Evolutionary conservation across 2,329 filamentous ascomycete genomes (phyloP).

Genomic region (Orbilia blumenaviensis): DNA sequence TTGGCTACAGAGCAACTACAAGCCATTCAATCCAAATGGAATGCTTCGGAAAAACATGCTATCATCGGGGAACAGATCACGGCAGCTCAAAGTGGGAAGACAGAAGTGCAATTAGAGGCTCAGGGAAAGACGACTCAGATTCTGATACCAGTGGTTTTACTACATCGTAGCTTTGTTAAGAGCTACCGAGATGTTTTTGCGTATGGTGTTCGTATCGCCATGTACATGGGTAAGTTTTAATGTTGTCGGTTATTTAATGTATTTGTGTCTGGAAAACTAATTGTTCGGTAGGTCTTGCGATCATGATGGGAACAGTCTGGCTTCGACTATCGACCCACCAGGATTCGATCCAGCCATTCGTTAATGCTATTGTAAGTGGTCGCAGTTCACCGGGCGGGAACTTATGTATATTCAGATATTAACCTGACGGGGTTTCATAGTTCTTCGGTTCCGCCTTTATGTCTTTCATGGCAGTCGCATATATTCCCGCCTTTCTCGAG

Average conservation of each 20-base stretch:
- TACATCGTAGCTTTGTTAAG: constrained; percentile 84
- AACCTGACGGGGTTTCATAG: constrained; percentile 54
- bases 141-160: constrained; percentile 69
- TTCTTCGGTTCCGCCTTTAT: constrained; percentile 79
- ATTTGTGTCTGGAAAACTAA: constrained; percentile 38
- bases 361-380: constrained; percentile 72
- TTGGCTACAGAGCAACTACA: constrained; percentile 62
- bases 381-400: background rate
- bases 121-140: constrained; percentile 63
- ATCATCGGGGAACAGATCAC: constrained; percentile 57
- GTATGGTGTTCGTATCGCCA: constrained; percentile 81
- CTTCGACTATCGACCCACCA: constrained; percentile 75
- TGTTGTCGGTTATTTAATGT: constrained; percentile 3
- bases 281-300: constrained; percentile 68
- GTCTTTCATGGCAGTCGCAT: constrained; percentile 84
- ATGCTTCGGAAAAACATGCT: constrained; percentile 61
- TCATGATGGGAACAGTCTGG: constrained; percentile 91
- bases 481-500: constrained; percentile 84
- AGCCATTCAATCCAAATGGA: constrained; percentile 55
- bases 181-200: constrained; percentile 83
- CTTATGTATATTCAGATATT: background rate
- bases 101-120: constrained; percentile 53
- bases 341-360: constrained; percentile 79
- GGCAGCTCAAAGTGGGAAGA: constrained; percentile 58
- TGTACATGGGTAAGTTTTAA: constrained; percentile 74